Percentiles rank a stretch among this genome's conserved stretches.
Conservation (phyloP, 176 grass and related monocot species). For the Urochloa ruziziensis region DNA sequence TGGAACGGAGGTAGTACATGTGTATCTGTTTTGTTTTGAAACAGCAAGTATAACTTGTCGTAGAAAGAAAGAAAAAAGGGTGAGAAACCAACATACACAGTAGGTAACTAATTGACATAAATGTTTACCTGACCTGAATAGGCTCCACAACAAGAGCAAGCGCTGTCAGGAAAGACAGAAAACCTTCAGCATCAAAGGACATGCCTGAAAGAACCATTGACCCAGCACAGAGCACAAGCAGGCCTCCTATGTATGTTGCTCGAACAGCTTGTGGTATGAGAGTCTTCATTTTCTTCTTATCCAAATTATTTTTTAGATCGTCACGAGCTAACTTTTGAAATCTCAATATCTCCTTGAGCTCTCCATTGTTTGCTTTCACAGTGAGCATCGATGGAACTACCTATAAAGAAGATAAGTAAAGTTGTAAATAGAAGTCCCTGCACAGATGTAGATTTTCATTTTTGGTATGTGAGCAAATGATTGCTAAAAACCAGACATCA, state of each 20-base stretch:
- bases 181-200: conserved; percentile 47
- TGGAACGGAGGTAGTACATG: too few species aligned
- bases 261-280: conserved; percentile 68
- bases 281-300: conserved; percentile 82
- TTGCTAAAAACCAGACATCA: conserved; percentile 48
- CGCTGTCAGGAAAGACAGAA: conserved; percentile 68
- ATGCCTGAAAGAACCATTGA: conserved; percentile 50
- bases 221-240: conserved; percentile 57
- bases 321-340: conserved; percentile 60
- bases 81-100: background rate
- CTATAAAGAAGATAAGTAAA: conserved; percentile 36
- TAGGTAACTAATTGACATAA: conserved; percentile 2
- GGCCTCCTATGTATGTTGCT: conserved; percentile 61
- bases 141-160: conserved; percentile 70
- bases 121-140: conserved; percentile 52
- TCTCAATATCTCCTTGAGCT: conserved; percentile 59
- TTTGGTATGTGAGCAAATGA: background rate
- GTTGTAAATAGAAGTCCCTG: conserved; percentile 1
- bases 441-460: background rate
- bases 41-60: background rate
- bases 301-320: conserved; percentile 47
- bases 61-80: background rate
- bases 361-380: conserved; percentile 74
- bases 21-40: background rate
- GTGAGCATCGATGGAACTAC: conserved; percentile 71